Base-by-base conservation (phyloP, 2,329 filamentous ascomycete genomes). In the Fusarium ramigenum region DNA sequence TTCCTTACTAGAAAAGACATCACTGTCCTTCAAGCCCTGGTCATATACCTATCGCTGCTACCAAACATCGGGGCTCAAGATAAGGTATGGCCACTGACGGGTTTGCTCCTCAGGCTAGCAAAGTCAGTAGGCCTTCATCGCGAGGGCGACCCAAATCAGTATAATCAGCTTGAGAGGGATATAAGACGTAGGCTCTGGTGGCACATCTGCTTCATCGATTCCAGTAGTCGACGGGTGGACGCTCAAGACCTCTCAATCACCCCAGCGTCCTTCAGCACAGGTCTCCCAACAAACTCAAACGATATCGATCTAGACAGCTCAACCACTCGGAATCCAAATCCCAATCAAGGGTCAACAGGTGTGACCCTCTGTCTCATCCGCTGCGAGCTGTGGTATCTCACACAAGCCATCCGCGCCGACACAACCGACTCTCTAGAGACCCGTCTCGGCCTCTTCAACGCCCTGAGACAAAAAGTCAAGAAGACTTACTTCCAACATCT, bases 251-350 rank as follows among this genome's bases (percentile, higher is more conserved):
- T 79, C 2, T 74, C 73, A 3, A 52, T 78, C n/a, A 67, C 72
- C 9, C 65, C 69, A n/a, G 42, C 42, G 0, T 70, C 63, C 4
- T 86, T 83, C 34, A 82, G 86, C 59, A 85, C 84, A 2, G 74
- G 80, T n/a, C 74, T 83, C 11, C 86, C 86, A 0, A 66, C 72
- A 7, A 86, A 86, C 60, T 68, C 85, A 37, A 83, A 85, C 66
- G 85, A 87, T 30, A 16, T 16, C 7, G 66, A 70, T 16, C 11
- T 76, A 0, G 59, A 70, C 7, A 18, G 30, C 5, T 28, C 21
- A 15, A 30, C 16, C 12, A 25, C 63, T 7, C 32, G 52, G 5
- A 8, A 25, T 1, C 30, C 59, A 37, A 18, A 10, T 21, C 37
- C 63, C 9, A 44, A 63, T 7, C 56, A 67, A 15, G 58, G 37